These are phyloP conservation scores for Saprolegnia parasitica DNA, from an alignment of 352 stramenopile genomes.

Conservation along the genomic window DNA sequence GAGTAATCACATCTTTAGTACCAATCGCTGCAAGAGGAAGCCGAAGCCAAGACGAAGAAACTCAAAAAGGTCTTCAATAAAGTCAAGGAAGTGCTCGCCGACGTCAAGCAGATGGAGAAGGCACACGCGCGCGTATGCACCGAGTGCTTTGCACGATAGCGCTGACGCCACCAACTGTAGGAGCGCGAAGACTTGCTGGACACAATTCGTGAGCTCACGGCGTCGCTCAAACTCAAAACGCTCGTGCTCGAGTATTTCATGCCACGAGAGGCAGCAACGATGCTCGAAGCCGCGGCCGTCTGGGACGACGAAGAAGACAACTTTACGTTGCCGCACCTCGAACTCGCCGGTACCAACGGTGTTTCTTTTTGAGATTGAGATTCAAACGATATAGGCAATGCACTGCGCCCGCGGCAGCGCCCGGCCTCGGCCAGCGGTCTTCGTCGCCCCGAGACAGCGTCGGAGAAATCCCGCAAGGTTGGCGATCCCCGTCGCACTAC, in stretches of 20 bases:
- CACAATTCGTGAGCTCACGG: constrained; percentile 90
- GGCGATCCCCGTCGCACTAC: too few relatives aligned
- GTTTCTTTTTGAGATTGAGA: constrained; percentile 9
- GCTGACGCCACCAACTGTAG: constrained; percentile 28
- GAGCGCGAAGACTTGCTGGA: constrained; percentile 96
- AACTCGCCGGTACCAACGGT: constrained; percentile 55
- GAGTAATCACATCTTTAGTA: constrained; percentile 80
- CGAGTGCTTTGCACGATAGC: neutral
- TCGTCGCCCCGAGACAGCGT: constrained; percentile 64
- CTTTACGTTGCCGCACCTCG: constrained; percentile 62
- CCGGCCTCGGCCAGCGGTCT: constrained; percentile 65
- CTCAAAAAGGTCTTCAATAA: constrained; percentile 91
- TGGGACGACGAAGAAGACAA: constrained; percentile 78
- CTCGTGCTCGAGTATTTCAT: constrained; percentile 92
- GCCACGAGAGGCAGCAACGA: constrained; percentile 46
- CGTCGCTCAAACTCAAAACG: constrained; percentile 94
- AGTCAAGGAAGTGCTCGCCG: constrained; percentile 85
- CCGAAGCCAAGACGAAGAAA: constrained; percentile 93
- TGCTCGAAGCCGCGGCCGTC: constrained; percentile 53
- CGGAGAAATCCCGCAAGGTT: constrained; percentile 44
- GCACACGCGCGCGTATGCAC: constrained; percentile 58
- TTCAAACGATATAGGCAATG: constrained; percentile 28
- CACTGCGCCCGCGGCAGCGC: constrained; percentile 50
- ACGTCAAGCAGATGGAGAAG: constrained; percentile 95
- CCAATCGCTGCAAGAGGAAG: constrained; percentile 87